Conservation (phyloP, 805 yeast genomes). For the Danielozyma ontarioensis region DNA sequence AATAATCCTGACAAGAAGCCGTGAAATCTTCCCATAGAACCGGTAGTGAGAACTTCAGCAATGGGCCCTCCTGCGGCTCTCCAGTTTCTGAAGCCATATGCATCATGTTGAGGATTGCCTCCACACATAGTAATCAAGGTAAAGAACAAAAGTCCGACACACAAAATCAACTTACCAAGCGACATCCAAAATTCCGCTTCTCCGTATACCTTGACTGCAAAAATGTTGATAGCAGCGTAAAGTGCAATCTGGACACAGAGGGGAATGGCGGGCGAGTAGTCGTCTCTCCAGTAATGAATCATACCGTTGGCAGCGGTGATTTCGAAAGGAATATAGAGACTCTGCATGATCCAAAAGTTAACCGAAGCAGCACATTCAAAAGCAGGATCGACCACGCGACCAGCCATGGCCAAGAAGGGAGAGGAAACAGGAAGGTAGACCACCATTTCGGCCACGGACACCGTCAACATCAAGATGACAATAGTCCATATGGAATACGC, state of each 20-base stretch:
- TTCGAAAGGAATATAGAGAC: constrained; percentile 19
- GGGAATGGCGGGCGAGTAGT: constrained; percentile 45
- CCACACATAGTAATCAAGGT: constrained; percentile 83
- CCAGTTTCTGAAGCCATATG: constrained; percentile 33
- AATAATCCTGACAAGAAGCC: constrained; percentile 37
- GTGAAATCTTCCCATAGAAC: constrained; percentile 34
- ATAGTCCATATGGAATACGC: constrained; percentile 28
- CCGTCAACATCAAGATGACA: constrained; percentile 25
- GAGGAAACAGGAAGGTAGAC: constrained; percentile 32
- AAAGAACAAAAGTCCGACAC: constrained; percentile 69
- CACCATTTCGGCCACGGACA: constrained; percentile 32
- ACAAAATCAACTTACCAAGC: constrained; percentile 54
- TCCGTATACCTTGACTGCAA: constrained; percentile 73
- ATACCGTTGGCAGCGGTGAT: constrained; percentile 42
- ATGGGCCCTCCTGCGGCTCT: constrained; percentile 32
- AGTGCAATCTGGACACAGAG: constrained; percentile 37
- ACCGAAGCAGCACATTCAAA: constrained; percentile 29
- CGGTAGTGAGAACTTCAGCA: constrained; percentile 34
- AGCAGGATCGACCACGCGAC: constrained; percentile 33
- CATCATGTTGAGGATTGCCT: constrained; percentile 67
- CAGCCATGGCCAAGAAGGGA: constrained; percentile 33
- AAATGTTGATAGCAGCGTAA: constrained; percentile 43
- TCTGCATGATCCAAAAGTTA: constrained; percentile 26
- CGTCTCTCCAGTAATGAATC: constrained; percentile 49
- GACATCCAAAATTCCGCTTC: constrained; percentile 80